Base-by-base conservation (phyloP, 306 rosid species). In the Vicia sativa region DNA sequence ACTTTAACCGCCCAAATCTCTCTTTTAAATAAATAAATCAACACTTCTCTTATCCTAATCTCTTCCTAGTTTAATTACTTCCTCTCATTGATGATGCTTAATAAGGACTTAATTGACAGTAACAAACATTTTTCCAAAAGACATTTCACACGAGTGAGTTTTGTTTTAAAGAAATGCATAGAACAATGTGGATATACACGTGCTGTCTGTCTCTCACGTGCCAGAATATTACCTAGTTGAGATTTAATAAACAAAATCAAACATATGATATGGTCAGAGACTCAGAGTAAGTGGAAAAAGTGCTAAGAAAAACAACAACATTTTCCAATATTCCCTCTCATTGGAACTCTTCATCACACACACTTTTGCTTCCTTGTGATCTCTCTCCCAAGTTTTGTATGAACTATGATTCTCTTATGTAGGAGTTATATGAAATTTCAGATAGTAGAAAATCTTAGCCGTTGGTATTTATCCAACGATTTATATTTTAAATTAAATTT, bases 251-350 rank as follows among this genome's bases (percentile, higher is more conserved):
- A 73, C 76, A 78, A 72, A 75, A 76, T 71, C 63, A 71, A 82
- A 56, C 69, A 59, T 18, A 28, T 35, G 65, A 62, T 55, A 65
- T 62, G 21, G 31, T 58, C 48, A 3, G 2, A 2, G 2, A 23
- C 26, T 1, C 46, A 76, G 76, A 53, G 11, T 34, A 15, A 48
- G 63, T 73, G 66, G 65, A 65, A 76, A 76, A 79, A 55, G 74
- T 75, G 80, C 72, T 11, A 11, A 50, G 67, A 7, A 28, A 62
- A 78, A 80, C 41, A 62, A 82, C 49, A 79, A 76, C 87, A 83
- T 9, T 66, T 85, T 77, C 89, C 87, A 71, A 83, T 81, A 72
- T 83, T 83, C 84, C 80, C 82, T 86, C 67, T 72, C 83, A 83
- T 87, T 62, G 89, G 87, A 64, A 89, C 87, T 83, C 86, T 74